Percentiles rank a stretch among this genome's conserved stretches.
phyloP scores from a whole-genome alignment of 768 basidiomycete genomes.

The Boletus rubropictus region DNA sequence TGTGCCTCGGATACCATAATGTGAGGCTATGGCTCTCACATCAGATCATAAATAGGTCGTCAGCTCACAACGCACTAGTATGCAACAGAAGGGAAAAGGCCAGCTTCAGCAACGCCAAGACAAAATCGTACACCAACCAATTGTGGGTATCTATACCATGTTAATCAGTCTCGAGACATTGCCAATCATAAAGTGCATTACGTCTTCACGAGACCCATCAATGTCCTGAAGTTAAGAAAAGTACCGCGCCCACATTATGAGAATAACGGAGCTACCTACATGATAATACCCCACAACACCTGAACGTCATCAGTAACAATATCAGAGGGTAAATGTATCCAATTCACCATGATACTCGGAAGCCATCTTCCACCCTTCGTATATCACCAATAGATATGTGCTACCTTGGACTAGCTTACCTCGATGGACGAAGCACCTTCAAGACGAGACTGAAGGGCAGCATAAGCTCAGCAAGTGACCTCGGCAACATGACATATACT shows the following conservation, averaged over 20 bases:
- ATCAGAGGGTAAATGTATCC: neutral
- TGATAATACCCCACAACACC: constrained; percentile 61
- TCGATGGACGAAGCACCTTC: constrained; percentile 60
- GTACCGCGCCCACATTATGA: neutral
- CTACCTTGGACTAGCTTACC: constrained; percentile 29
- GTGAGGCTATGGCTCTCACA: constrained; percentile 39
- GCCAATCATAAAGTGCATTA: constrained; percentile 17
- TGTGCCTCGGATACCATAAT: constrained; percentile 63
- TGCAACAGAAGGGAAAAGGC: constrained; percentile 66
- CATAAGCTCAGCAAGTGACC: neutral
- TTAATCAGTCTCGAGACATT: neutral
- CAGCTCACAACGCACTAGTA: constrained; percentile 49
- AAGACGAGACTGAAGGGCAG: constrained; percentile 33
- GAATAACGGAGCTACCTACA: constrained; percentile 32
- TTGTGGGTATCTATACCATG: constrained; percentile 48
- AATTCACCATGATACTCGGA: constrained; percentile 54
- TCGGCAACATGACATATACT: constrained; percentile 33
- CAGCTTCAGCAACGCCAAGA: constrained; percentile 64
- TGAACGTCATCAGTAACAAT: constrained; percentile 19
- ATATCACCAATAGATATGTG: neutral
- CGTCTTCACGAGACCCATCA: constrained; percentile 68
- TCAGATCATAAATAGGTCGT: neutral
- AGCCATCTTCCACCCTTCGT: constrained; percentile 43
- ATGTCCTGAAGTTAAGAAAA: constrained; percentile 35
- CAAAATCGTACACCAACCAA: constrained; percentile 53